A percentile compares a stretch with the other conserved stretches of the same genome.
Conservation (phyloP, 495 filamentous ascomycete species). For the Aeminium ludgeri region DNA sequence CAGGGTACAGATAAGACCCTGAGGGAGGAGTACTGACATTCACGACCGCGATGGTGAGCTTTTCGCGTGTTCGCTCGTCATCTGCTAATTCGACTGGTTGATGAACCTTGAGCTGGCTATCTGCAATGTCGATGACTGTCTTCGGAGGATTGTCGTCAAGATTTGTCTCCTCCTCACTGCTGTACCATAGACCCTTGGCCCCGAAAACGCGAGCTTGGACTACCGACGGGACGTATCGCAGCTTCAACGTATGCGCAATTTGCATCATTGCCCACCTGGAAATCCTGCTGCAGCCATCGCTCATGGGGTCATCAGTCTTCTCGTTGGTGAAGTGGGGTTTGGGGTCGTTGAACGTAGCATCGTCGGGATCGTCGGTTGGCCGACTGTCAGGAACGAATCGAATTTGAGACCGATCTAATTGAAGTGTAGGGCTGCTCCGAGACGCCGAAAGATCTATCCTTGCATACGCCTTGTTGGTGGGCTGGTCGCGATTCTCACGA, state of each 20-base stretch:
- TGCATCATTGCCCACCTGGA: conserved; percentile 16
- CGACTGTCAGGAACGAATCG: conserved; percentile 10
- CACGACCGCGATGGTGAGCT: conserved; percentile 26
- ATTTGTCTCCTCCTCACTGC: conserved; percentile 29
- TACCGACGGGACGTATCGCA: conserved; percentile 39
- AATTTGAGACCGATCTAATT: conserved; percentile 19
- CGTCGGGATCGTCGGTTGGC: conserved; percentile 17
- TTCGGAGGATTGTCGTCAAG: conserved; percentile 17
- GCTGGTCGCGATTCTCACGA: conserved; percentile 16
- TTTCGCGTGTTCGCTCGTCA: conserved; percentile 40
- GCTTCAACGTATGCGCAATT: conserved; percentile 11
- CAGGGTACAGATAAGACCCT: conserved; percentile 52
- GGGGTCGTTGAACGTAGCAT: conserved; percentile 17
- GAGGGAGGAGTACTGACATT: conserved; percentile 43
- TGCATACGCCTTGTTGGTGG: conserved; percentile 23
- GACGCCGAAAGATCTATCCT: conserved; percentile 22
- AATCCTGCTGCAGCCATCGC: conserved; percentile 20
- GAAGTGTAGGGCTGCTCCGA: conserved; percentile 13
- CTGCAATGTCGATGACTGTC: conserved; percentile 59
- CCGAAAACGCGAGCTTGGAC: conserved; percentile 72
- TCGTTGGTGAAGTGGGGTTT: conserved; percentile 3
- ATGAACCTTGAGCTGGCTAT: conserved; percentile 66
- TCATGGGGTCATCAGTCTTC: neutral
- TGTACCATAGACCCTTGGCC: conserved; percentile 82
- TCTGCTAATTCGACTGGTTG: conserved; percentile 38